These are phyloP conservation scores for Rubroshorea leprosula DNA, from an alignment of 345 rosid species.

Conservation along the genomic window DNA sequence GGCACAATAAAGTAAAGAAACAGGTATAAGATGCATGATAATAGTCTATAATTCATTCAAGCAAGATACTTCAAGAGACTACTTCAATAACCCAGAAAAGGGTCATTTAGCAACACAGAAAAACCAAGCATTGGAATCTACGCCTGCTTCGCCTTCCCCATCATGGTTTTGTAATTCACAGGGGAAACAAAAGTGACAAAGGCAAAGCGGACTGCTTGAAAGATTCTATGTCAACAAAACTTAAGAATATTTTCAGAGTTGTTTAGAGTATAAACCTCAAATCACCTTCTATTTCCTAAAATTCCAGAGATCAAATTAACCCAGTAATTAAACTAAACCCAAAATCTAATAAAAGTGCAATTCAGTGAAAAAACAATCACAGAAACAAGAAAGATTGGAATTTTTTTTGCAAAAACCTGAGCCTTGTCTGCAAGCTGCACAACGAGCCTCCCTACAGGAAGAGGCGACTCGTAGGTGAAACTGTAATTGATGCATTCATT, in stretches of 20 bases:
- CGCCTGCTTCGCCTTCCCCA: no score
- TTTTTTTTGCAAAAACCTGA: conserved; percentile 49
- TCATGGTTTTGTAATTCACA: no score
- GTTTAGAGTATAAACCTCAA: neutral
- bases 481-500: conserved; percentile 84
- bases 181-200: no score
- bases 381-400: neutral
- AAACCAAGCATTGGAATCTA: no score
- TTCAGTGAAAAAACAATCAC: no score
- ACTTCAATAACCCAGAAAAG: no score
- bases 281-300: neutral
- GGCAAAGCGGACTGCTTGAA: neutral
- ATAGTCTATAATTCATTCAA: no score
- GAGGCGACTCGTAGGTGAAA: conserved; percentile 89
- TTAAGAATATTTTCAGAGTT: neutral
- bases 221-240: neutral
- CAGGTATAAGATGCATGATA: no score
- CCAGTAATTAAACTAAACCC: neutral
- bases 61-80: no score
- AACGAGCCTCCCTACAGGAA: conserved; percentile 93
- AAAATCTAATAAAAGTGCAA: neutral
- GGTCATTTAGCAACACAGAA: no score
- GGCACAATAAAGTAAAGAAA: no score
- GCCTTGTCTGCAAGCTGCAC: conserved; percentile 98
- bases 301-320: neutral